phyloP scores from a whole-genome alignment of 164 flowering plant genomes.

The Macadamia tetraphylla region DNA sequence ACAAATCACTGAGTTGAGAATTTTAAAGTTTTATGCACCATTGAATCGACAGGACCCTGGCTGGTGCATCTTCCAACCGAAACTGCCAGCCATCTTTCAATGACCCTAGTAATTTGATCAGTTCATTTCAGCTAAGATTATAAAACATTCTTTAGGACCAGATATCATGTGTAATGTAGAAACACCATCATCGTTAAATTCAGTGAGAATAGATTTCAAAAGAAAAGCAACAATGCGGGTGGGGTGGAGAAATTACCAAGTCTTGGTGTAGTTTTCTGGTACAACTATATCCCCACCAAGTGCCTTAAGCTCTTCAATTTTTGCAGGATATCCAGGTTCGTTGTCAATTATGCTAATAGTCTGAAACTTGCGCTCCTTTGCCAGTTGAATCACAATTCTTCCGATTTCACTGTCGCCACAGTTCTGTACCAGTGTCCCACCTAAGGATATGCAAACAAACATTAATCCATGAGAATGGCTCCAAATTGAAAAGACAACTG shows the following conservation, averaged over 20 bases:
- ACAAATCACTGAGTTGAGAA: too few relatives aligned
- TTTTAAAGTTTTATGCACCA: too few relatives aligned
- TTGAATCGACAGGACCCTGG: too few relatives aligned
- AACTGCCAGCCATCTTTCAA: too few relatives aligned
- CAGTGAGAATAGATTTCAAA: too few relatives aligned
- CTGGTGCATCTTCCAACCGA: too few relatives aligned
- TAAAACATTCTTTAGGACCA: too few relatives aligned
- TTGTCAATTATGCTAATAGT: conserved; percentile 31
- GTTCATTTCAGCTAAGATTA: too few relatives aligned
- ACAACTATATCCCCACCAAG: conserved; percentile 31
- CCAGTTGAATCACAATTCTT: conserved; percentile 22
- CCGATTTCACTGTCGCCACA: conserved; percentile 31
- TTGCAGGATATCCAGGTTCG: conserved; percentile 27
- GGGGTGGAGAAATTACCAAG: conserved; percentile 15
- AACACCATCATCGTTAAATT: too few relatives aligned
- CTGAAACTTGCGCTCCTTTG: conserved; percentile 26
- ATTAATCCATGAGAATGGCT: not conserved
- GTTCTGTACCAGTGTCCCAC: conserved; percentile 29
- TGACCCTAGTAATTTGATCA: too few relatives aligned
- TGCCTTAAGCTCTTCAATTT: conserved; percentile 28
- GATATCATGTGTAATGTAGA: too few relatives aligned
- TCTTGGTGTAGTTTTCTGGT: conserved; percentile 32
- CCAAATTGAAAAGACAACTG: not conserved
- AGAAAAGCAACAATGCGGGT: not conserved
- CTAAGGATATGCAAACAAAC: conserved; percentile 8